phyloP scores from a whole-genome alignment of 108 stramenopile species.

The Cyclostephanos invisitatus region DNA sequence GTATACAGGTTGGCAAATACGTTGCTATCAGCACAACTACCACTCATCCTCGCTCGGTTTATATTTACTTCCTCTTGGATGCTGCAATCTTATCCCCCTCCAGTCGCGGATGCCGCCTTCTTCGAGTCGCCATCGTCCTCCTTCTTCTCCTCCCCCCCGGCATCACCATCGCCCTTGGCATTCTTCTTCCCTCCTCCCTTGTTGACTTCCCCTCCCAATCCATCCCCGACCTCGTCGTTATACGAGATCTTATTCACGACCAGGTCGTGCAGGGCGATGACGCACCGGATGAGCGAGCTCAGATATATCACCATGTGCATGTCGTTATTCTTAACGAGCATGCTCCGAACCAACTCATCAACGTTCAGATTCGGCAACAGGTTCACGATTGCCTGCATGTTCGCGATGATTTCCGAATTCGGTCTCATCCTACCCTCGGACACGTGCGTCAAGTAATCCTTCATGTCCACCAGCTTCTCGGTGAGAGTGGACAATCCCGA shows the following conservation, averaged over 20 bases:
- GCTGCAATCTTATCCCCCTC: neutral
- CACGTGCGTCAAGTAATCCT: constrained; percentile 87
- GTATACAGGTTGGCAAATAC: too few relatives aligned
- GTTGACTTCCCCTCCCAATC: too few relatives aligned
- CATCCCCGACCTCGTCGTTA: constrained; percentile 51
- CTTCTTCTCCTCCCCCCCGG: constrained; percentile 43
- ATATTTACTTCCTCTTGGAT: constrained; percentile 8
- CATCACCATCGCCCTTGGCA: constrained; percentile 45
- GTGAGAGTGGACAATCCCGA: constrained; percentile 87
- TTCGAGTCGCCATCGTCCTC: constrained; percentile 46
- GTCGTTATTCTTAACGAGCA: constrained; percentile 98
- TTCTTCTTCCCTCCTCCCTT: constrained; percentile 44
- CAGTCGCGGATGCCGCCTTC: constrained; percentile 4
- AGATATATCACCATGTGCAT: constrained; percentile 95
- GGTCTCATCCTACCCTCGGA: constrained; percentile 59
- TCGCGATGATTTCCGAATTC: constrained; percentile 91
- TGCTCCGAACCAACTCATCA: constrained; percentile 85
- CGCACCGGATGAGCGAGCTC: constrained; percentile 87
- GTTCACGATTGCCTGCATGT: constrained; percentile 96
- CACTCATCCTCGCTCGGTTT: neutral
- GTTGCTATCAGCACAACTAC: too few relatives aligned
- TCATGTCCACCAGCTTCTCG: constrained; percentile 92
- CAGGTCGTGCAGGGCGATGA: constrained; percentile 96
- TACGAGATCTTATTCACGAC: constrained; percentile 95
- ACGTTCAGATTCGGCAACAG: constrained; percentile 97